Evolutionary conservation across 2,329 filamentous ascomycete species (phyloP).

Genomic region (Apiospora sp.): DNA sequence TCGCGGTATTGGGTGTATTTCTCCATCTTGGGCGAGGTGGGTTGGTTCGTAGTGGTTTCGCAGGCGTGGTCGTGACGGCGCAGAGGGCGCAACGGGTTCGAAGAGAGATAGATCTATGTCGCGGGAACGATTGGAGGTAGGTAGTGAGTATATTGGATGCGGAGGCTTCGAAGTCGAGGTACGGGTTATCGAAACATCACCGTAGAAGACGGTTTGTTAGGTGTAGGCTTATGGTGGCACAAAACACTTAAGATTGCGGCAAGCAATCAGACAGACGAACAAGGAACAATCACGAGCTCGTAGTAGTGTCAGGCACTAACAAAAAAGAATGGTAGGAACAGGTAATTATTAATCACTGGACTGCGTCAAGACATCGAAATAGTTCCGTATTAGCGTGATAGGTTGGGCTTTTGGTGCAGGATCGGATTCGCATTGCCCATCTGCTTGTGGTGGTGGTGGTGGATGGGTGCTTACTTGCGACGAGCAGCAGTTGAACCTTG

Average conservation of each 20-base stretch:
- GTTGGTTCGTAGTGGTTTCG: background rate
- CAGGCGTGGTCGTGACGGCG: too few relatives aligned
- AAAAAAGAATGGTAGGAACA: background rate
- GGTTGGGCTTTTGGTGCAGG: background rate
- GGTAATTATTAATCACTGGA: background rate
- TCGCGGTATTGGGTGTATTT: constrained; percentile 95
- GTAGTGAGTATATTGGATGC: background rate
- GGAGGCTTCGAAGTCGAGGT: background rate
- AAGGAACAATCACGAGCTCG: background rate
- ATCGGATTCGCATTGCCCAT: background rate
- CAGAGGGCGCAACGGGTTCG: too few relatives aligned
- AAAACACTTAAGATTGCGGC: background rate
- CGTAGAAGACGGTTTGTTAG: background rate
- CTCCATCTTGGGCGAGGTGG: constrained; percentile 70
- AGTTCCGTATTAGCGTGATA: background rate
- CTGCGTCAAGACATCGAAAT: background rate
- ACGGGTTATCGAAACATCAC: background rate
- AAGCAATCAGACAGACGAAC: background rate
- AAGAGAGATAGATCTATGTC: too few relatives aligned
- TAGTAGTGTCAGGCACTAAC: background rate
- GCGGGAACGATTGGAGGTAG: background rate
- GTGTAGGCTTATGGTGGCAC: background rate
- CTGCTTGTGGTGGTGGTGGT: background rate
- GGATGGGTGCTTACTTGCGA: constrained; percentile 15
- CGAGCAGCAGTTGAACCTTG: background rate